Evolutionary conservation across 495 filamentous ascomycete genomes (phyloP).

Genomic region (Monascus purpureus): DNA sequence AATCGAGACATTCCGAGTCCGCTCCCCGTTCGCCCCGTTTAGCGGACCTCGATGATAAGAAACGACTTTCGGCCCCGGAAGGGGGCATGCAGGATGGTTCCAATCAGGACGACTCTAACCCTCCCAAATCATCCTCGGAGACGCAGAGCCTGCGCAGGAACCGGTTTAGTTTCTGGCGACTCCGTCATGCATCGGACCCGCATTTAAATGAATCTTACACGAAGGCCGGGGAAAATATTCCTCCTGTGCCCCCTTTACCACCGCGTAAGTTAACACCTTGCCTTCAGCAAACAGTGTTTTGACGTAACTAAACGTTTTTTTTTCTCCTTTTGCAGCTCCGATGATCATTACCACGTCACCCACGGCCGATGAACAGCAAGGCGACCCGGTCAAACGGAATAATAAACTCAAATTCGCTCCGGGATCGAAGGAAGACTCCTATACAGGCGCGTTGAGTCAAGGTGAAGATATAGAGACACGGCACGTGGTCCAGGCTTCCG

Average conservation of each 20-base stretch:
- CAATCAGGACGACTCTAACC: constrained; percentile 5
- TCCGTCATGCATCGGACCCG: constrained; percentile 88
- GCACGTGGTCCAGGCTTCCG: constrained; percentile 17
- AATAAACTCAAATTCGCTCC: constrained; percentile 19
- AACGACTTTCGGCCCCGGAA: constrained; percentile 6
- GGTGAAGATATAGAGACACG: constrained; percentile 8
- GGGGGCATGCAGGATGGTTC: constrained; percentile 3
- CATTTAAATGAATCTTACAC: constrained; percentile 75
- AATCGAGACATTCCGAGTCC: constrained; percentile 26
- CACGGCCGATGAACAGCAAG: constrained; percentile 49
- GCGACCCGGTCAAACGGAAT: constrained; percentile 38
- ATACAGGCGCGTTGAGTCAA: constrained; percentile 6
- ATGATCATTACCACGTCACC: constrained; percentile 90
- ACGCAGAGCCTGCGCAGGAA: constrained; percentile 24
- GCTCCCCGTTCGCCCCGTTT: constrained; percentile 16
- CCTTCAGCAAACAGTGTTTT: not conserved
- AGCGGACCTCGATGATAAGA: constrained; percentile 7
- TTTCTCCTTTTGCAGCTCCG: constrained; percentile 42
- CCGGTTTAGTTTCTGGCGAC: constrained; percentile 80
- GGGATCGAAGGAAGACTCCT: constrained; percentile 13
- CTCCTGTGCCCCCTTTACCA: constrained; percentile 62
- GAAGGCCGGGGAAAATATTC: constrained; percentile 46
- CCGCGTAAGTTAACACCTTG: constrained; percentile 41
- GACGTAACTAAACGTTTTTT: not conserved
- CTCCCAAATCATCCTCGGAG: constrained; percentile 7